These are phyloP conservation scores for Penicillium odoratum DNA, from an alignment of 495 filamentous ascomycete species.

Conservation along the genomic window DNA sequence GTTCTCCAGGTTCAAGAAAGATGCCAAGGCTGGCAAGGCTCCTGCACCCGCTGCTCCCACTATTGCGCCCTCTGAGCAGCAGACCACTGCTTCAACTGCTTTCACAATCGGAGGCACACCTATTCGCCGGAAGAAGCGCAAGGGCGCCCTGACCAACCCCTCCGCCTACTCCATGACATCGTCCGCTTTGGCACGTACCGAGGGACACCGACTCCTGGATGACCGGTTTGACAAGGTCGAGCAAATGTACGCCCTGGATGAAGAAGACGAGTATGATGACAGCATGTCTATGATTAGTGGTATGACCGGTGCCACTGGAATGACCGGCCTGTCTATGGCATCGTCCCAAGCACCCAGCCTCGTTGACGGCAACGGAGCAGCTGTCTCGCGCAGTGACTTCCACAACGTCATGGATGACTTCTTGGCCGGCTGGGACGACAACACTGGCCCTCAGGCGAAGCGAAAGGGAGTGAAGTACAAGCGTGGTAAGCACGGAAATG, in stretches of 20 bases:
- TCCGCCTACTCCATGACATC: constrained; percentile 97
- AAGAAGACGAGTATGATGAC: constrained; percentile 61
- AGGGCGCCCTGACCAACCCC: constrained; percentile 84
- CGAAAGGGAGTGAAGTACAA: constrained; percentile 51
- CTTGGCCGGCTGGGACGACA: constrained; percentile 59
- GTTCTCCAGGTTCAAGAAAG: constrained; percentile 86
- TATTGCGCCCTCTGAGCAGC: constrained; percentile 51
- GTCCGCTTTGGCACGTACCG: constrained; percentile 82
- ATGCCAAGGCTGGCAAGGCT: constrained; percentile 52
- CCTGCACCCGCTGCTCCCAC: constrained; percentile 40
- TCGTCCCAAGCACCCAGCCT: constrained; percentile 50
- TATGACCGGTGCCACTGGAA: constrained; percentile 46
- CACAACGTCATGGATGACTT: constrained; percentile 93
- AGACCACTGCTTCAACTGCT: constrained; percentile 68
- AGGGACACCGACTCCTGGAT: constrained; percentile 83
- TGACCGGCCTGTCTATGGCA: constrained; percentile 46
- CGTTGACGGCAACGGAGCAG: constrained; percentile 36
- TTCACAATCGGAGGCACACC: constrained; percentile 72
- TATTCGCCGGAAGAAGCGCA: constrained; percentile 81
- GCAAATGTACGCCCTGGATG: constrained; percentile 75
- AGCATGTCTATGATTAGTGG: constrained; percentile 55
- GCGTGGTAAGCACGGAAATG: constrained; percentile 78
- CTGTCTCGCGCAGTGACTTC: constrained; percentile 69
- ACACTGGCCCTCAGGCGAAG: constrained; percentile 74
- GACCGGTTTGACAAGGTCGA: constrained; percentile 89